phyloP scores from a whole-genome alignment of 1,284 basidiomycete genomes.

The Cryptococcus sp. region DNA sequence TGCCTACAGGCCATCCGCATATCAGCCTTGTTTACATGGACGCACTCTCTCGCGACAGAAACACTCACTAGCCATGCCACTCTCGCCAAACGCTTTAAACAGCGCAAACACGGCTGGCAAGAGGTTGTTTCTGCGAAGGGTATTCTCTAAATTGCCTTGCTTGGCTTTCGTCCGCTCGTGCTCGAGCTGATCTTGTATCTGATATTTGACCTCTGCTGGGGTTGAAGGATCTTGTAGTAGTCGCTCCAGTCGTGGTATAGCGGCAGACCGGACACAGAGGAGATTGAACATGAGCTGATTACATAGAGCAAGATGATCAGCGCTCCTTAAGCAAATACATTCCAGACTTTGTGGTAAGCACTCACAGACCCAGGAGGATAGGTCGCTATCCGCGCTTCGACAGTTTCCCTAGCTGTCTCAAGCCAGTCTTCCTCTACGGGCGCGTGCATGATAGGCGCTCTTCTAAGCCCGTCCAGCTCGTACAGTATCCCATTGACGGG shows the following conservation, averaged over 20 bases:
- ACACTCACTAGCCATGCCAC: constrained; percentile 30
- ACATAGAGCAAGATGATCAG: background rate
- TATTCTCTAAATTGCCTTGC: constrained; percentile 62
- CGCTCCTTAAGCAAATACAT: background rate
- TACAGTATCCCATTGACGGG: constrained; percentile 79
- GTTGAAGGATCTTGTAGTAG: constrained; percentile 59
- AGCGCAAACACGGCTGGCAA: constrained; percentile 37
- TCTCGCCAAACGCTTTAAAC: constrained; percentile 45
- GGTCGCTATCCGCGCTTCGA: constrained; percentile 79
- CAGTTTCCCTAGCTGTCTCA: constrained; percentile 74
- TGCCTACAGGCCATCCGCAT: constrained; percentile 7
- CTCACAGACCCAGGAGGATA: constrained; percentile 80
- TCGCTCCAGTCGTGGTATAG: constrained; percentile 65
- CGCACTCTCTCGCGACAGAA: background rate
- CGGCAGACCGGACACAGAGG: constrained; percentile 77
- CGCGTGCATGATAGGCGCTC: constrained; percentile 75
- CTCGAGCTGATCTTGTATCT: constrained; percentile 64
- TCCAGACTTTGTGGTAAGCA: constrained; percentile 21
- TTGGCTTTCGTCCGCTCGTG: constrained; percentile 75
- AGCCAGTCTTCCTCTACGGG: constrained; percentile 71
- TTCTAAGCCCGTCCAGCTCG: constrained; percentile 86
- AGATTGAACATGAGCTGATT: constrained; percentile 84
- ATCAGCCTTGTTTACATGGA: background rate
- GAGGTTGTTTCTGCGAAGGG: constrained; percentile 60
- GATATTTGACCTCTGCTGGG: constrained; percentile 56